Evolutionary conservation across 2,329 filamentous ascomycete species (phyloP), one percentile per base, ranked within the genome.

Genomic region (Fusarium sp.): DNA sequence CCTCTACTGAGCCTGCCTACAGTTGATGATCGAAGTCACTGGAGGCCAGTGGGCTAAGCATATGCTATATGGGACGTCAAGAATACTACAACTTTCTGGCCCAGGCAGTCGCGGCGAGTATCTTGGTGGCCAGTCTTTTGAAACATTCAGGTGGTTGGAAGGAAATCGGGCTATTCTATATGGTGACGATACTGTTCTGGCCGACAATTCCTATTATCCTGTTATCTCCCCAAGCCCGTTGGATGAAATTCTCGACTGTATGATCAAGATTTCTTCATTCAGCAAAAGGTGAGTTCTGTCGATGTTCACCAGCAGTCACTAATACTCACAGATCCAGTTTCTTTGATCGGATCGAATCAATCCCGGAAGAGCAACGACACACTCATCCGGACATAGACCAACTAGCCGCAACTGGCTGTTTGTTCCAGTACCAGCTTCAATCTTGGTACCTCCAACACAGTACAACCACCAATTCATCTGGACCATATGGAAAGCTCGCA

Each of bases 11-110:
- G 0, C 1, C 15, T 9, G 9, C 6, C 1, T 1, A 4, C 6
- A 79, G 78, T 60, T 79, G 2, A 75, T 78, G 58, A 68, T 77
- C 1, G 70, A 78, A 23, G 46, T 69, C 1, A 73, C 73, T 5
- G 73, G 70, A 8, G 74, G 76, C 1, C 59, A 64, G 17, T 79
- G 76, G 76, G 65, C 68, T 3, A 76, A 62, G 11, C 78, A 79
- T 12, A 77, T 79, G 76, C 20, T 76, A 1, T 74, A 73, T 38
- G 78, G 77, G 13, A 76, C 73, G 9, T 71, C 69, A 0, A 73
- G 42, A 13, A 57, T 79, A 18, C 42, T 79, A 17, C 66, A 77
- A 20, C 32, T 67, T 0, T 41, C 49, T 2, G 61, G 58, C 0
- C 30, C 44, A 1, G 12, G 4, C 6, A 35, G 7, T 26, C 4